Evolutionary conservation across 306 rosid genomes (phyloP).

Genomic region (Vigna hirtella): DNA sequence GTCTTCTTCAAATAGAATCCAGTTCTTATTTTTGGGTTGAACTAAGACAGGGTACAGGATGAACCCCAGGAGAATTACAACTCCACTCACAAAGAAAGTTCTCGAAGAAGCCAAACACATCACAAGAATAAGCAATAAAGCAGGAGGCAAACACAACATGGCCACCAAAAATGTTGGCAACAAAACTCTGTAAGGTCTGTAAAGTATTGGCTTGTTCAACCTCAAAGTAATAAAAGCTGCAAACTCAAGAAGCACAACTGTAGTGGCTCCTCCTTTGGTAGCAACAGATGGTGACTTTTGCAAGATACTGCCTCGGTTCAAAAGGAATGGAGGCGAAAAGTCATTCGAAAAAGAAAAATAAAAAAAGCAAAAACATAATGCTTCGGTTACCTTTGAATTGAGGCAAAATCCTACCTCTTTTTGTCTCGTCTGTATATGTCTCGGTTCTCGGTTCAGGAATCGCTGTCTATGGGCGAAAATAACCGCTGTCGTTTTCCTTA

Average conservation of each 20-base stretch:
- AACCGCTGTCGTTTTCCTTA: too few relatives aligned
- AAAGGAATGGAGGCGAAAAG: too few relatives aligned
- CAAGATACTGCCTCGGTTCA: too few relatives aligned
- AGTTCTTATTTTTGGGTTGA: conserved; percentile 61
- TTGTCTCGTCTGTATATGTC: too few relatives aligned
- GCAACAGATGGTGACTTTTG: conserved; percentile 31
- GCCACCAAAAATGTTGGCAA: conserved; percentile 67
- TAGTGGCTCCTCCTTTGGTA: background rate
- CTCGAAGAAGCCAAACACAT: conserved; percentile 82
- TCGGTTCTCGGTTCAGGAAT: too few relatives aligned
- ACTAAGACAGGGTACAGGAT: conserved; percentile 64
- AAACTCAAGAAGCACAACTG: conserved; percentile 72
- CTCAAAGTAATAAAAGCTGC: conserved; percentile 82
- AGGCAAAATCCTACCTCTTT: too few relatives aligned
- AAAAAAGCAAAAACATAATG: too few relatives aligned
- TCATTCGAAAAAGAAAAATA: too few relatives aligned
- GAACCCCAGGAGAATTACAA: conserved; percentile 61
- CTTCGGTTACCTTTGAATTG: too few relatives aligned
- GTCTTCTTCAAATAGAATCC: conserved; percentile 58
- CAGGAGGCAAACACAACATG: conserved; percentile 80
- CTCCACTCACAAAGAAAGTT: conserved; percentile 71
- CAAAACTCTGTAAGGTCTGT: conserved; percentile 86
- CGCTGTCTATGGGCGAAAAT: too few relatives aligned
- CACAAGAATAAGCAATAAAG: conserved; percentile 76
- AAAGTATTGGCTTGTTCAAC: conserved; percentile 70